phyloP scores from a whole-genome alignment of 495 filamentous ascomycete genomes.

The Hypoxylon perforatum region DNA sequence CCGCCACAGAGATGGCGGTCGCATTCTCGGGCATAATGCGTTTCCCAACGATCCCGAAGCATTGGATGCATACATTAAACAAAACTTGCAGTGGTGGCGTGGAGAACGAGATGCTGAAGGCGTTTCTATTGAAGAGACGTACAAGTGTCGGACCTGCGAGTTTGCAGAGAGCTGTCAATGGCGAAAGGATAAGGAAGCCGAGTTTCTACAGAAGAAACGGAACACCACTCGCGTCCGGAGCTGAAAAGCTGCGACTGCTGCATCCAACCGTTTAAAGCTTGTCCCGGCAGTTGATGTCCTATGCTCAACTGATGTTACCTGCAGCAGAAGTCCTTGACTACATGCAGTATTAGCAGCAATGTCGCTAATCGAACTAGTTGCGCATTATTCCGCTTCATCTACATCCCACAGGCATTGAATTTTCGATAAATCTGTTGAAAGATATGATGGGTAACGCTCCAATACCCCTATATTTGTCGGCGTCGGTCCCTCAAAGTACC shows the following conservation, averaged over 20 bases:
- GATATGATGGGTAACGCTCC: neutral
- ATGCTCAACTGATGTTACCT: no score
- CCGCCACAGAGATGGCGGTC: conserved; percentile 60
- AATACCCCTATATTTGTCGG: neutral
- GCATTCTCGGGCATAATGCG: conserved; percentile 72
- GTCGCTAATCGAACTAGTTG: no score
- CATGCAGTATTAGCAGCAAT: no score
- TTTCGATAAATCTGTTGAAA: no score
- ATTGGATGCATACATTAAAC: conserved; percentile 71
- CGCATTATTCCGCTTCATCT: no score
- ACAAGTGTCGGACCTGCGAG: conserved; percentile 79
- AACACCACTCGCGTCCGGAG: neutral
- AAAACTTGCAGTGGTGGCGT: conserved; percentile 87
- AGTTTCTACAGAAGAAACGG: conserved; percentile 43
- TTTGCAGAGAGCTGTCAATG: conserved; percentile 66
- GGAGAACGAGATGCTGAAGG: conserved; percentile 81
- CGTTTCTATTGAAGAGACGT: conserved; percentile 87
- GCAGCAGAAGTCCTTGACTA: no score
- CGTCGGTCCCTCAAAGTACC: neutral
- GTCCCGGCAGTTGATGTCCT: no score
- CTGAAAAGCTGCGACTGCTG: neutral
- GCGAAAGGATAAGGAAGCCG: conserved; percentile 53
- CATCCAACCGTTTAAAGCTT: neutral
- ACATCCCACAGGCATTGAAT: no score
- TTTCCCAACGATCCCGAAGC: conserved; percentile 74